Conservation (phyloP, 768 basidiomycete species). For the Naganishia friedmannii region DNA sequence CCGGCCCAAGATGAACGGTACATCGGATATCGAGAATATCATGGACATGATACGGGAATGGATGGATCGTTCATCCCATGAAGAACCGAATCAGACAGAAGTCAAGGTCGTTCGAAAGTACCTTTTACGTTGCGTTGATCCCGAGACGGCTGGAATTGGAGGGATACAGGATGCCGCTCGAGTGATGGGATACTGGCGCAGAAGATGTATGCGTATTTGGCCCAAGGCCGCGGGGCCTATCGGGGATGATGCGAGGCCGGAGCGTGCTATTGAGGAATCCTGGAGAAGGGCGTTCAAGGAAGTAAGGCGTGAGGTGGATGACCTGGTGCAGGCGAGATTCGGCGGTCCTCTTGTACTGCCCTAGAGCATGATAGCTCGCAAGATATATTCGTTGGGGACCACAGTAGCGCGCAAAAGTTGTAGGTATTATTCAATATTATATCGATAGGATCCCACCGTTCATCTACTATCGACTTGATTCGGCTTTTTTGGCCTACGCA, state of each 20-base stretch:
- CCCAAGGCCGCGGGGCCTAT: conserved; percentile 27
- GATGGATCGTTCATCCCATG: conserved; percentile 64
- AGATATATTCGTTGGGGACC: neutral
- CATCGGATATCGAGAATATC: conserved; percentile 64
- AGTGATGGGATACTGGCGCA: conserved; percentile 56
- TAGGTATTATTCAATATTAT: neutral
- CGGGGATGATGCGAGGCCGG: neutral
- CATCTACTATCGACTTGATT: neutral
- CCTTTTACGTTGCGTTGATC: conserved; percentile 66
- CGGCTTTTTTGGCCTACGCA: conserved; percentile 18
- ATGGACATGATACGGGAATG: conserved; percentile 70
- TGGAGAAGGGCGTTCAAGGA: conserved; percentile 81
- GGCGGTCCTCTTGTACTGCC: conserved; percentile 15
- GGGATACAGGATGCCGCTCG: conserved; percentile 58
- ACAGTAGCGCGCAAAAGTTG: neutral
- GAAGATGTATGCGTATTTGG: conserved; percentile 51
- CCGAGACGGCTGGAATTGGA: conserved; percentile 74
- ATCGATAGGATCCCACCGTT: neutral
- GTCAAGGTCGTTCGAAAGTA: conserved; percentile 72
- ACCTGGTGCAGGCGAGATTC: conserved; percentile 64
- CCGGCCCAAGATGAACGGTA: conserved; percentile 23
- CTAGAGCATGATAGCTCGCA: neutral
- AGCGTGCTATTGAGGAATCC: conserved; percentile 53
- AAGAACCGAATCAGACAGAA: conserved; percentile 70
- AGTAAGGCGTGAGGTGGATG: conserved; percentile 67